phyloP scores from a whole-genome alignment of 768 basidiomycete genomes.

The Pseudohyphozyma bogoriensis region DNA sequence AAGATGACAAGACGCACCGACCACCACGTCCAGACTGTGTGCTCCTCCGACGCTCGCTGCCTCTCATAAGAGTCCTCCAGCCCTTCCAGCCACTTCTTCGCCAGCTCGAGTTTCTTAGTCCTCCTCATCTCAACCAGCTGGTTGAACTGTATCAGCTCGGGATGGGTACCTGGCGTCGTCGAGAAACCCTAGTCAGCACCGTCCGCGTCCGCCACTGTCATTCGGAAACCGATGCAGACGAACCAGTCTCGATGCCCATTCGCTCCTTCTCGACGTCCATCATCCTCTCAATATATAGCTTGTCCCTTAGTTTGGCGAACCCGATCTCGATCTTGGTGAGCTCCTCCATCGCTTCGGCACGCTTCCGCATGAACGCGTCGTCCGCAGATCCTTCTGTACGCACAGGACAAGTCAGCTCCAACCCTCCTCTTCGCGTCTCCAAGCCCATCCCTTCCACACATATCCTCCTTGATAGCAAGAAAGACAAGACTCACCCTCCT shows the following conservation, averaged over 20 bases:
- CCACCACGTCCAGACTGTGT: constrained; percentile 83
- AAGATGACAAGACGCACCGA: constrained; percentile 47
- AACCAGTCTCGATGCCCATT: constrained; percentile 63
- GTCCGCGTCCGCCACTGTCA: not conserved
- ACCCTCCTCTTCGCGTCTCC: constrained; percentile 3
- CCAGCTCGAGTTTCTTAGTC: constrained; percentile 70
- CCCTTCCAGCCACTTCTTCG: constrained; percentile 59
- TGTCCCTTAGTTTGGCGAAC: constrained; percentile 75
- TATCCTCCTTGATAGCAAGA: not conserved
- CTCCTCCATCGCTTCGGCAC: constrained; percentile 77
- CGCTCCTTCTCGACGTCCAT: constrained; percentile 83
- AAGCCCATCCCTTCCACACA: not conserved
- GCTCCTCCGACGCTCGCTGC: constrained; percentile 59
- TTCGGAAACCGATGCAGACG: constrained; percentile 28
- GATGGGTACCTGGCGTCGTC: constrained; percentile 58
- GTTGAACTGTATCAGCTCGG: constrained; percentile 72
- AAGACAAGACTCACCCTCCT: constrained; percentile 18
- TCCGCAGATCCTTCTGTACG: constrained; percentile 45
- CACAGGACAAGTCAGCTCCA: constrained; percentile 8
- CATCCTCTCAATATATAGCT: constrained; percentile 89
- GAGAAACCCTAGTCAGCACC: constrained; percentile 4
- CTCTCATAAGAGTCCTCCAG: constrained; percentile 56
- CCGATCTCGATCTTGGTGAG: constrained; percentile 84
- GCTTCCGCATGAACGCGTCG: constrained; percentile 41
- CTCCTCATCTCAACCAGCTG: constrained; percentile 65